A percentile compares a stretch with the other conserved stretches of the same genome.
Evolutionary conservation across 176 grass and related monocot species (phyloP).

Genomic region (Juncus inflexus): DNA sequence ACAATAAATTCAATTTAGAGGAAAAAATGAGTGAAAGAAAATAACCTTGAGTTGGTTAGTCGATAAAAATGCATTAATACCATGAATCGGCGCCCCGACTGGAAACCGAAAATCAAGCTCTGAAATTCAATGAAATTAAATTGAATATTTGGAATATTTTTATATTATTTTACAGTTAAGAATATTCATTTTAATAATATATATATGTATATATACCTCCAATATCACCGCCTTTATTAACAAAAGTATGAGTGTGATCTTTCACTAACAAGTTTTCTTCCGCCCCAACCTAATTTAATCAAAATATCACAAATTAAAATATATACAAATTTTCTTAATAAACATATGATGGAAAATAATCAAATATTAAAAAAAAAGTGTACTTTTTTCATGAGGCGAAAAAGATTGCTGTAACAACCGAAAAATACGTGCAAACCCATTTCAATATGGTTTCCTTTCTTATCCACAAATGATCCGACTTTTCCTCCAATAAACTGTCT

Average conservation of each 20-base stretch:
- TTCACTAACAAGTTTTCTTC: conserved; percentile 87
- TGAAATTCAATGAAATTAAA: conserved; percentile 35
- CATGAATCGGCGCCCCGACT: conserved; percentile 89
- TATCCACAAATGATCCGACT: conserved; percentile 93
- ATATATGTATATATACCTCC: conserved; percentile 51
- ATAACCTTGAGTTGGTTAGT: conserved; percentile 94
- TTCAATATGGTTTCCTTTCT: conserved; percentile 87
- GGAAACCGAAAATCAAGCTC: conserved; percentile 98
- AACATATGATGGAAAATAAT: neutral
- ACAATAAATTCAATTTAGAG: neutral
- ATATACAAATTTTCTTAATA: conserved; percentile 11
- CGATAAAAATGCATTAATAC: conserved; percentile 83
- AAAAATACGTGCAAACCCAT: conserved; percentile 98
- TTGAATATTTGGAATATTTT: conserved; percentile 3
- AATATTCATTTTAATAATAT: no score
- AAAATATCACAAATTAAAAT: neutral
- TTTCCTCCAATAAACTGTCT: conserved; percentile 81
- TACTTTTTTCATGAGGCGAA: conserved; percentile 98
- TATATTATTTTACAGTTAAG: no score
- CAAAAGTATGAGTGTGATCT: conserved; percentile 97
- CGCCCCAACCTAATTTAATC: conserved; percentile 66
- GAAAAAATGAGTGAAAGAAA: conserved; percentile 14
- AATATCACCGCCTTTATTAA: conserved; percentile 79
- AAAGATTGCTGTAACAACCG: conserved; percentile 97
- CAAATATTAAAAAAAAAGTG: conserved; percentile 16